These are phyloP conservation scores for Rhizoclosmatium sp. DNA, from an alignment of 192 early-diverging fungal species.

Conservation along the genomic window DNA sequence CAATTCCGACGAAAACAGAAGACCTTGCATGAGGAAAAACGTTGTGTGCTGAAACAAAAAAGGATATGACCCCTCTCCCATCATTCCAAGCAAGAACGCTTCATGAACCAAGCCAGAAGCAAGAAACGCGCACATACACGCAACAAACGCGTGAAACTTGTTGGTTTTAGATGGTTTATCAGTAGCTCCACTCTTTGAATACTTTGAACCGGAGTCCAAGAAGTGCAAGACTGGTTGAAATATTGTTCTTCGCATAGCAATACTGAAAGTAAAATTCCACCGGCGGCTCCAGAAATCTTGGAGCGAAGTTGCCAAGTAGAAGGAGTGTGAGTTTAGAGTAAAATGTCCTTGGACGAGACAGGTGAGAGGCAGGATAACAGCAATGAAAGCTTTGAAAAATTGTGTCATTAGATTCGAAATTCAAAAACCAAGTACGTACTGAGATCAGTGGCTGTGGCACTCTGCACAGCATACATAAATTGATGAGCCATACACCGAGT, in stretches of 20 bases:
- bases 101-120: not conserved
- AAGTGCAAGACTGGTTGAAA: not conserved
- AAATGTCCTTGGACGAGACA: not conserved
- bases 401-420: not conserved
- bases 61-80: not conserved
- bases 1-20: not conserved
- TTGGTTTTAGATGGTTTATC: not conserved
- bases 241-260: not conserved
- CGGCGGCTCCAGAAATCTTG: not conserved
- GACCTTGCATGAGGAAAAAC: not conserved
- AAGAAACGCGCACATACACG: not conserved
- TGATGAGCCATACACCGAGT: not conserved
- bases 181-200: not conserved
- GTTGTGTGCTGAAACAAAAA: not conserved
- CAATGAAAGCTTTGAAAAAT: not conserved
- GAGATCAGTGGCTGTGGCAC: not conserved
- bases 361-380: not conserved
- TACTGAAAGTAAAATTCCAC: not conserved
- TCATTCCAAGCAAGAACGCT: not conserved
- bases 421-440: not conserved
- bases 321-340: not conserved
- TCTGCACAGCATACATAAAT: not conserved
- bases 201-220: not conserved
- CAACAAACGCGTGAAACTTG: not conserved
- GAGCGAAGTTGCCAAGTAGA: not conserved